phyloP scores from a whole-genome alignment of 768 basidiomycete genomes.

The Tylopilus sp. region DNA sequence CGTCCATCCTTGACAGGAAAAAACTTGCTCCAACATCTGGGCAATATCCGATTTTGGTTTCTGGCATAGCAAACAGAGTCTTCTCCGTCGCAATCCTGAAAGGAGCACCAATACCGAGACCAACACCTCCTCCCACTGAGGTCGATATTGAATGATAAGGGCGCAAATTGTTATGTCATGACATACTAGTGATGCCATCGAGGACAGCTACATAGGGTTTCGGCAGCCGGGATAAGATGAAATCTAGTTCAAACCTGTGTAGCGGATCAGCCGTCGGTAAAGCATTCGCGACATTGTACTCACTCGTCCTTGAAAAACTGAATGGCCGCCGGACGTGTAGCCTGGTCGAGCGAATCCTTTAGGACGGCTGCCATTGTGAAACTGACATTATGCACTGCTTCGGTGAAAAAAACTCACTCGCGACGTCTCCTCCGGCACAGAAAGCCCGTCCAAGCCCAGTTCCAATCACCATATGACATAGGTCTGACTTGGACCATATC shows the following conservation, averaged over 20 bases:
- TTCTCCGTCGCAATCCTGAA: conserved; percentile 94
- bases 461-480: conserved; percentile 71
- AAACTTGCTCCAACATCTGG: conserved; percentile 94
- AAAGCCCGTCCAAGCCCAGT: conserved; percentile 74
- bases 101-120: conserved; percentile 76
- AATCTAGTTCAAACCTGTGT: conserved; percentile 76
- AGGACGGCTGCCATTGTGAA: conserved; percentile 48
- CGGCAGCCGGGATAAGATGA: conserved; percentile 58
- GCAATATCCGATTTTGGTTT: conserved; percentile 86
- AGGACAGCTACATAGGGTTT: conserved; percentile 92
- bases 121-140: conserved; percentile 94
- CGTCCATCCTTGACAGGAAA: conserved; percentile 88
- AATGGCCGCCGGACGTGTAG: conserved; percentile 60
- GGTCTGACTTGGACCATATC: conserved; percentile 74
- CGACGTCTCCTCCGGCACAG: conserved; percentile 94
- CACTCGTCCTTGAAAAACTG: conserved; percentile 90
- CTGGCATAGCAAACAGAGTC: conserved; percentile 93
- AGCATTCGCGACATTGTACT: conserved; percentile 31
- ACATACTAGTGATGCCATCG: conserved; percentile 87
- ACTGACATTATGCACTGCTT: conserved; percentile 1
- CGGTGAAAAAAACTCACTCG: conserved; percentile 48
- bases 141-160: neutral
- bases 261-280: conserved; percentile 9
- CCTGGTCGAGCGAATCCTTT: conserved; percentile 43
- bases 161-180: conserved; percentile 6